Base-by-base conservation (phyloP, 345 rosid genomes). In the Ceriops decandra region DNA sequence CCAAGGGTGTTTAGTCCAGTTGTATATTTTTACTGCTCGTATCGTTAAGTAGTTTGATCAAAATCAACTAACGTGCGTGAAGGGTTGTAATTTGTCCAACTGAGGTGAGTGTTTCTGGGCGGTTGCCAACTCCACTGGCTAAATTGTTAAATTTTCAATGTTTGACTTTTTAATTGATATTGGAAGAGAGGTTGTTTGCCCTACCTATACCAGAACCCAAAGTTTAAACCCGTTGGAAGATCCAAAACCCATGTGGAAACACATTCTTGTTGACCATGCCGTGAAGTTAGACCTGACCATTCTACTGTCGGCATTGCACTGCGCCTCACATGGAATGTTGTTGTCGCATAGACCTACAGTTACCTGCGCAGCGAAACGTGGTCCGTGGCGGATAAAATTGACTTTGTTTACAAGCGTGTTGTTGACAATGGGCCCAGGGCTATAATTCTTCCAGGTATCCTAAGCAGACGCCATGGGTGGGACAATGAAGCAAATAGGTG, bases 61-160 rank as follows among this genome's bases (percentile, higher is more conserved):
- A 15, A 70, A 58, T 63, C 63, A 57, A 62, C 35, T 20, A 35
- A 31, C 54, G 36, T 53, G 42, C 6, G 8, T 36, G 53, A 52
- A 52, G 52, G 27, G 47, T 69, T 31, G 38, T n/a, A 24, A 7
- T 49, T 60, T 47, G 63, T 47, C 22, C 11, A 20, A 31, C 17
- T 51, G 47, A 27, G 38, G 31, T 2, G 36, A 13, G 15, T 51
- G 26, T 31, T 60, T 64, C 58, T 49, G 27, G 64, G 27, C 15
- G 49, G 16, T 24, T 17, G 68, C 84, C 81, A 68, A 67, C 73
- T 68, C 77, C 72, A 61, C 57, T 70, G 36, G 19, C 59, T 33
- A 36, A 56, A 53, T 31, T 31, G 0, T 31, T 5, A 31, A 66
- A 36, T 28, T 32, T 26, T 9, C 30, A 22, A 52, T 21, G 22